Percentiles rank a stretch among this genome's conserved stretches.
These are phyloP conservation scores for Chaetomium sp. DNA, from an alignment of 2,329 filamentous ascomycete genomes.

Conservation along the genomic window DNA sequence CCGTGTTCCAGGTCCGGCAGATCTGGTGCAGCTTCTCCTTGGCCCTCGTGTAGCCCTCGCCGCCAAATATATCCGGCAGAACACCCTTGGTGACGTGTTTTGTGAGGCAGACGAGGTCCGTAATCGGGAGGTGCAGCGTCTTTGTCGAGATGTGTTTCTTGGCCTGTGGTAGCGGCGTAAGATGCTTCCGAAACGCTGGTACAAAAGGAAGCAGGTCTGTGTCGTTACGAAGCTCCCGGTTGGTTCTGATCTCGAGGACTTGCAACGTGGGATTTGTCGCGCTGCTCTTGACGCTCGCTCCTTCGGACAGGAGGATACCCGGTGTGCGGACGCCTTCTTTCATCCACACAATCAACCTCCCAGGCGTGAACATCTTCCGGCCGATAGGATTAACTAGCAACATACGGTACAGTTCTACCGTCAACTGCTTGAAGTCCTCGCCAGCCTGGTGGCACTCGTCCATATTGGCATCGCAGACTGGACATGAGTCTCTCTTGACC, in stretches of 20 bases:
- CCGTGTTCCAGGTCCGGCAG: slow-evolving; percentile 72
- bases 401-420: slow-evolving; percentile 74
- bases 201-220: slow-evolving; percentile 88
- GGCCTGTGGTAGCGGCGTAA: slow-evolving; percentile 67
- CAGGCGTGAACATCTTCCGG: slow-evolving; percentile 73
- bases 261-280: slow-evolving; percentile 68
- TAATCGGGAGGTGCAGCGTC: slow-evolving; percentile 68
- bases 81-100: slow-evolving; percentile 63
- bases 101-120: slow-evolving; percentile 83
- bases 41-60: slow-evolving; percentile 54
- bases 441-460: slow-evolving; percentile 80
- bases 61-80: slow-evolving; percentile 60
- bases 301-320: slow-evolving; percentile 78
- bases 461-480: slow-evolving; percentile 78
- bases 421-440: slow-evolving; percentile 78
- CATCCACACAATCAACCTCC: slow-evolving; percentile 80
- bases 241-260: slow-evolving; percentile 74
- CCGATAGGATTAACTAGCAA: slow-evolving; percentile 81
- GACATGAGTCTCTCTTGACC: slow-evolving; percentile 82
- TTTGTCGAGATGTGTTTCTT: slow-evolving; percentile 70
- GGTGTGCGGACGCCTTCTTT: slow-evolving; percentile 81
- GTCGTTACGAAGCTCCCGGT: slow-evolving; percentile 69
- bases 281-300: slow-evolving; percentile 62
- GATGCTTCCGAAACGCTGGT: slow-evolving; percentile 66
- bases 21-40: slow-evolving; percentile 69